Conservation (phyloP, 2,329 filamentous ascomycete genomes). For the Stromatinia cepivora region DNA sequence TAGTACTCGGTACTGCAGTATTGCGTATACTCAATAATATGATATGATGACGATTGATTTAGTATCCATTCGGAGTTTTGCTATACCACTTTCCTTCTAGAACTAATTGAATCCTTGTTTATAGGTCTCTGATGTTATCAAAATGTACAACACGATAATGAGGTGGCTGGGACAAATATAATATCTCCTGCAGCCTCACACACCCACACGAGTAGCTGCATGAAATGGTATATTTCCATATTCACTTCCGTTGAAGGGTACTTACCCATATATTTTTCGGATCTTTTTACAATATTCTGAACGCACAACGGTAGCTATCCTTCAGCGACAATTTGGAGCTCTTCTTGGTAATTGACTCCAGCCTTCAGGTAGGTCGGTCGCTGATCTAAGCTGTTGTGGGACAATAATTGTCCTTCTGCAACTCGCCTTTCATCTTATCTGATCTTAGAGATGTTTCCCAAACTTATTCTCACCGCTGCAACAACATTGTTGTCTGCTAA, state of each 20-base stretch:
- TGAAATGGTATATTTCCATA: slow-evolving; percentile 14
- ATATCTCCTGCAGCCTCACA: slow-evolving; percentile 11
- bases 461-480: slow-evolving; percentile 30
- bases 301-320: slow-evolving; percentile 5
- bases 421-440: background rate
- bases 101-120: slow-evolving; percentile 14
- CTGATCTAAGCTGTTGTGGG: slow-evolving; percentile 12
- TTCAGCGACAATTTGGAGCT: slow-evolving; percentile 1
- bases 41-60: slow-evolving; percentile 9
- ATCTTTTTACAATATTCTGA: background rate
- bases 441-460: slow-evolving; percentile 34
- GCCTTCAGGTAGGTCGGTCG: slow-evolving; percentile 2
- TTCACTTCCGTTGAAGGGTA: slow-evolving; percentile 5
- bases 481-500: slow-evolving; percentile 30
- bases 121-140: background rate
- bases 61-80: slow-evolving; percentile 1
- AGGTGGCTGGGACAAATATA: slow-evolving; percentile 20
- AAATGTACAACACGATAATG: slow-evolving; percentile 7
- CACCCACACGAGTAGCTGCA: slow-evolving; percentile 20
- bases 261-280: slow-evolving; percentile 4
- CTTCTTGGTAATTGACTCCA: background rate
- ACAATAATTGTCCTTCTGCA: slow-evolving; percentile 19
- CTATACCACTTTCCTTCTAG: slow-evolving; percentile 5
- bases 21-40: background rate
- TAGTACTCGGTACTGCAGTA: background rate